Conservation (phyloP, 108 stramenopile genomes). For the Cafeteria roenbergensis region DNA sequence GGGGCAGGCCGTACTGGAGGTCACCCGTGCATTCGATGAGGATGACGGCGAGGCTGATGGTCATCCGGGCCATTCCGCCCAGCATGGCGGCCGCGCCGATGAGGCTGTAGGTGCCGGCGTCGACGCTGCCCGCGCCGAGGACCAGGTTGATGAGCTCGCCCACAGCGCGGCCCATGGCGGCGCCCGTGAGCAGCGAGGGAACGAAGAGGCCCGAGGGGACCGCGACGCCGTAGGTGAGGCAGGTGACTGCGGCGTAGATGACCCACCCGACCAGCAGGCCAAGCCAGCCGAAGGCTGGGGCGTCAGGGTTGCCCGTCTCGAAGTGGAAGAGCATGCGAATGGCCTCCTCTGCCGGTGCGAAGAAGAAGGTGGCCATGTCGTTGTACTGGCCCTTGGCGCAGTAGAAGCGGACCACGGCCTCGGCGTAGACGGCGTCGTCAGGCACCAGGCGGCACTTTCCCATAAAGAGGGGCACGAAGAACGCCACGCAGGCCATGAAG, state of each 20-base stretch:
- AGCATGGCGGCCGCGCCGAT: slow-evolving; percentile 85
- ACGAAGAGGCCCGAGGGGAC: slow-evolving; percentile 59
- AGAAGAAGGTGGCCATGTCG: slow-evolving; percentile 59
- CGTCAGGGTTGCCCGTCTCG: slow-evolving; percentile 27
- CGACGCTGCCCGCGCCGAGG: slow-evolving; percentile 16
- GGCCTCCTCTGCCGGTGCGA: slow-evolving; percentile 39
- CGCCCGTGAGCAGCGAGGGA: slow-evolving; percentile 42
- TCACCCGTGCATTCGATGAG: slow-evolving; percentile 91
- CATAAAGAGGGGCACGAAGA: slow-evolving; percentile 29
- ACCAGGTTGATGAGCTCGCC: slow-evolving; percentile 15
- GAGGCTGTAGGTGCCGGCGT: slow-evolving; percentile 85
- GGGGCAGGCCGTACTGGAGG: slow-evolving; percentile 90
- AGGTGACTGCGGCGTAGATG: slow-evolving; percentile 38
- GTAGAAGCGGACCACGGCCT: slow-evolving; percentile 29
- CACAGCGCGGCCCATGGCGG: slow-evolving; percentile 43
- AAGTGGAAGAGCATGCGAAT: slow-evolving; percentile 43
- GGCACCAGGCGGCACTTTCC: slow-evolving; percentile 10
- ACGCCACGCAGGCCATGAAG: slow-evolving; percentile 18
- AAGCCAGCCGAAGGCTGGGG: slow-evolving; percentile 21
- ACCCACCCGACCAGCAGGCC: slow-evolving; percentile 31
- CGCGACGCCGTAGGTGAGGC: slow-evolving; percentile 51
- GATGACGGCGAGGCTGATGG: slow-evolving; percentile 88
- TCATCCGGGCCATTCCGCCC: slow-evolving; percentile 97
- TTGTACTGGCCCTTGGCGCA: slow-evolving; percentile 49
- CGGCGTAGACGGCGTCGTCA: slow-evolving; percentile 24